Evolutionary conservation across 192 early-diverging fungal species (phyloP).

Genomic region (Entophlyctis luteolus): DNA sequence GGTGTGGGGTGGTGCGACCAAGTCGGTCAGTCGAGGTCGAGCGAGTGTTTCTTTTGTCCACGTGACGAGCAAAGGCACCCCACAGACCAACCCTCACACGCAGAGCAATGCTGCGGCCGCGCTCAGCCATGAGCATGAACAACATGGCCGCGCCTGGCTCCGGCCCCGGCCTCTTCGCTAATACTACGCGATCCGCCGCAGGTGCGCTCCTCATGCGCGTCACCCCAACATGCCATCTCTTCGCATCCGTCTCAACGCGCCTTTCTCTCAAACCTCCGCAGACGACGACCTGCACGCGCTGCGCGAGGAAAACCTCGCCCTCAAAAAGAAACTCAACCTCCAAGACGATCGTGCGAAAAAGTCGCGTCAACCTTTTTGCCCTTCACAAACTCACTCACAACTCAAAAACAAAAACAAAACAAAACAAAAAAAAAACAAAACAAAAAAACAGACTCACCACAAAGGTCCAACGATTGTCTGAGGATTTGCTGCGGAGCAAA

Average conservation of each 20-base stretch:
- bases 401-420: too few relatives aligned
- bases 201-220: too few relatives aligned
- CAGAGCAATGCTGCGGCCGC: not conserved
- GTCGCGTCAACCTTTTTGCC: constrained; percentile 11
- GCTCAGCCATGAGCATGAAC: not conserved
- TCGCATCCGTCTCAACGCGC: too few relatives aligned
- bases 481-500: constrained; percentile 36
- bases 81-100: not conserved
- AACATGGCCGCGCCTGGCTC: not conserved
- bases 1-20: too few relatives aligned
- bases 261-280: too few relatives aligned
- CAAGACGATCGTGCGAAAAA: constrained; percentile 50
- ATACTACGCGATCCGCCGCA: too few relatives aligned
- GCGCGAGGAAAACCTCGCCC: constrained; percentile 43
- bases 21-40: too few relatives aligned
- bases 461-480: constrained; percentile 44
- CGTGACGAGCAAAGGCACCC: not conserved
- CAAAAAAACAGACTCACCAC: constrained; percentile 36
- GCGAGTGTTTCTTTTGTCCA: too few relatives aligned
- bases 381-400: not conserved
- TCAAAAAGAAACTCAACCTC: constrained; percentile 46
- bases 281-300: constrained; percentile 29
- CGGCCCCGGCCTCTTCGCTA: too few relatives aligned
- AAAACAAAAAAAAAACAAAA: not conserved
- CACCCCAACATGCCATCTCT: too few relatives aligned